phyloP scores from a whole-genome alignment of 1,139 yeast species.

The Pneumocystis canis region DNA sequence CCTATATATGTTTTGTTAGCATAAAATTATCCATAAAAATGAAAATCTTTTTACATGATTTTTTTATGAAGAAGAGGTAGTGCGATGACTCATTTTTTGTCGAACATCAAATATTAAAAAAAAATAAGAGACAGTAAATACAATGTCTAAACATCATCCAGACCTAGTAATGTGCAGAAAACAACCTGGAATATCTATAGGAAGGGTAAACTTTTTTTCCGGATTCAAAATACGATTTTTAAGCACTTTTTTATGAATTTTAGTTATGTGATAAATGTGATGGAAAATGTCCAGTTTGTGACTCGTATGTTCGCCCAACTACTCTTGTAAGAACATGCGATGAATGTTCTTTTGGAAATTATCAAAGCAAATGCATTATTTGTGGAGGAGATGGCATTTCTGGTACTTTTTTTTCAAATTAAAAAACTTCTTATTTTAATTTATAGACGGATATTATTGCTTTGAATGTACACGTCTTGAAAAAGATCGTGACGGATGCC shows the following conservation, averaged over 20 bases:
- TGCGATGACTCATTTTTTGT: not conserved
- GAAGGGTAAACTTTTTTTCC: constrained; percentile 22
- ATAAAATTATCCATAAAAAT: not conserved
- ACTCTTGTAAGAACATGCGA: constrained; percentile 66
- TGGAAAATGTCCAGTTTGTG: constrained; percentile 85
- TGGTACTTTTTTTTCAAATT: not conserved
- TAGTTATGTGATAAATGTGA: constrained; percentile 64
- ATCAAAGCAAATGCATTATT: constrained; percentile 50
- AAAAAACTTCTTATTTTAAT: constrained; percentile 15
- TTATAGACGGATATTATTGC: constrained; percentile 60
- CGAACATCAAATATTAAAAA: not conserved
- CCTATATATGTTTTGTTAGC: not conserved
- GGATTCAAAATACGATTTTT: not conserved
- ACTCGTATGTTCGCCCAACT: constrained; percentile 66
- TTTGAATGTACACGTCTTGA: constrained; percentile 71
- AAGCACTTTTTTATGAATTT: constrained; percentile 25
- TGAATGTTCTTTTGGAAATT: constrained; percentile 66
- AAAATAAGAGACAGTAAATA: not conserved
- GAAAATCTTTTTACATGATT: not conserved
- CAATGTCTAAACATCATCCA: constrained; percentile 81
- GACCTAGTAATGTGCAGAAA: constrained; percentile 77
- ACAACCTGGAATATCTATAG: constrained; percentile 63
- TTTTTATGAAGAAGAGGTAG: not conserved
- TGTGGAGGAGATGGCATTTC: constrained; percentile 42
- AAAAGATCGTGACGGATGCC: constrained; percentile 86